Percentiles rank a stretch among this genome's conserved stretches.
phyloP scores from a whole-genome alignment of 2,329 filamentous ascomycete genomes.

The Aspergillus latus region DNA sequence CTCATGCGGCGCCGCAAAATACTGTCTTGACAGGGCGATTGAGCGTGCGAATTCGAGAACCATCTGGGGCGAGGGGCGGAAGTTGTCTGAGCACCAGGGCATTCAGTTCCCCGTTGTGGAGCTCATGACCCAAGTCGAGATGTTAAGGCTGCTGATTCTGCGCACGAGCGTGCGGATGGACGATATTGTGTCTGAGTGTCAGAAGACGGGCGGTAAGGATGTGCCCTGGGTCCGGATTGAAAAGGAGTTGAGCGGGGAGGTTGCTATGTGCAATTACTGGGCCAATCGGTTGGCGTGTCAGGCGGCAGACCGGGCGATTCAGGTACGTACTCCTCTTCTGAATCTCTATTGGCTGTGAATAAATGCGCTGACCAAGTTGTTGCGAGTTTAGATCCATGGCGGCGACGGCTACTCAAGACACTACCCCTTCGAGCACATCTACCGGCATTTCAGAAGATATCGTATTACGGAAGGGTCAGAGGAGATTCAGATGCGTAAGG shows the following conservation, averaged over 20 bases:
- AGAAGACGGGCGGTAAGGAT: slow-evolving; percentile 10
- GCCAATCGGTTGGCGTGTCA: slow-evolving; percentile 61
- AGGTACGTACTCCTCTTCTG: slow-evolving; percentile 37
- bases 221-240: slow-evolving; percentile 54
- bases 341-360: not conserved
- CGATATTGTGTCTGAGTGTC: slow-evolving; percentile 37
- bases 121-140: slow-evolving; percentile 61
- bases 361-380: not conserved
- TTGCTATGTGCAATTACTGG: slow-evolving; percentile 67
- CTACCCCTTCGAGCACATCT: slow-evolving; percentile 64
- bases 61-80: slow-evolving; percentile 28
- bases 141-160: slow-evolving; percentile 61
- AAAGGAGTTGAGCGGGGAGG: slow-evolving; percentile 59
- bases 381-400: slow-evolving; percentile 47
- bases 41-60: slow-evolving; percentile 56
- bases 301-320: slow-evolving; percentile 62
- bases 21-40: slow-evolving; percentile 59
- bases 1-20: slow-evolving; percentile 51
- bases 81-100: slow-evolving; percentile 53
- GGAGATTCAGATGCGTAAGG: slow-evolving; percentile 66
- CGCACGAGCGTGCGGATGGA: slow-evolving; percentile 65
- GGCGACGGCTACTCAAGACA: slow-evolving; percentile 60
- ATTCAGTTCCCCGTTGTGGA: slow-evolving; percentile 66
- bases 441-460: slow-evolving; percentile 63
- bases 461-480: slow-evolving; percentile 65